Percentiles rank a stretch among this genome's conserved stretches.
Conservation (phyloP, 257 asterid species). For the Coffea canephora region DNA sequence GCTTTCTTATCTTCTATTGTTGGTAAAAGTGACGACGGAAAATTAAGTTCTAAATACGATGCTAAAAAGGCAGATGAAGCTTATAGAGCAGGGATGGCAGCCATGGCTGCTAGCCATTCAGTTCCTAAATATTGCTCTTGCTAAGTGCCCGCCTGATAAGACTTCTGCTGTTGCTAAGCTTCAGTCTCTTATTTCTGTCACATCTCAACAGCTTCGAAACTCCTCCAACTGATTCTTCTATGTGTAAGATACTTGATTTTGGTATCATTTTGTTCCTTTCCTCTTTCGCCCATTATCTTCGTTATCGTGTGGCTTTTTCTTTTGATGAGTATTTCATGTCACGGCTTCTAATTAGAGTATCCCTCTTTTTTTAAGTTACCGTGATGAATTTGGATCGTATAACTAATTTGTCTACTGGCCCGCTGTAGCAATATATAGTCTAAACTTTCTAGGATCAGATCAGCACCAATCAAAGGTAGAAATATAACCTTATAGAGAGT, state of each 20-base stretch:
- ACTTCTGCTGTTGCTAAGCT: constrained; percentile 53
- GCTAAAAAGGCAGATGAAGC: constrained; percentile 51
- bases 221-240: constrained; percentile 30
- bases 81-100: constrained; percentile 53
- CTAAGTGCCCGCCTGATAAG: constrained; percentile 58
- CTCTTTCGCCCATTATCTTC: background rate
- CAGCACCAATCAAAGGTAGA: background rate
- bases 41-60: constrained; percentile 28
- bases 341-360: background rate
- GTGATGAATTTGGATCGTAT: background rate
- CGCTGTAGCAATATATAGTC: background rate
- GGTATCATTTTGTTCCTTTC: background rate
- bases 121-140: constrained; percentile 47
- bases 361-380: background rate
- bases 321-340: background rate
- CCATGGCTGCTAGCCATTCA: constrained; percentile 53
- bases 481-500: too few relatives aligned
- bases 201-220: constrained; percentile 35
- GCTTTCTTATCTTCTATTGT: constrained; percentile 15
- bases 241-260: background rate
- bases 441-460: background rate
- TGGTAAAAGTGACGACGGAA: background rate
- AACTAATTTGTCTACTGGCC: background rate
- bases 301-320: too few relatives aligned
- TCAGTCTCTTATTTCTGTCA: constrained; percentile 49